These are phyloP conservation scores for Hymenoscyphus albidus DNA, from an alignment of 2,329 filamentous ascomycete genomes.

Conservation along the genomic window DNA sequence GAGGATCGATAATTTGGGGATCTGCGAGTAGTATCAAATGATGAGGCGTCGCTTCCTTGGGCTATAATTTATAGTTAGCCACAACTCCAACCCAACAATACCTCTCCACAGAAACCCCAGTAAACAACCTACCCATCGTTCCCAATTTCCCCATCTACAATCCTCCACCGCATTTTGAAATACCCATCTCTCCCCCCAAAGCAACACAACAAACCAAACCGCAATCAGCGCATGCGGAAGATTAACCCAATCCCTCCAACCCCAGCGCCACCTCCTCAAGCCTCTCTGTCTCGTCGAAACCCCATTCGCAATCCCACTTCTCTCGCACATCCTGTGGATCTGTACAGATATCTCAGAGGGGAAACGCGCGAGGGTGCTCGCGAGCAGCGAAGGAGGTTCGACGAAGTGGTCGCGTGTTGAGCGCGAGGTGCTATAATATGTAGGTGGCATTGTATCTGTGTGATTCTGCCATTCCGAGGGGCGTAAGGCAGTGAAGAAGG, in stretches of 20 bases:
- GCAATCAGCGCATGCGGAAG: constrained; percentile 65
- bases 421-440: constrained; percentile 22
- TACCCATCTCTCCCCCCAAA: constrained; percentile 80
- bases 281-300: constrained; percentile 18
- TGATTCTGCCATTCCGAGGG: constrained; percentile 19
- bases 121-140: constrained; percentile 70
- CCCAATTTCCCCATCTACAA: constrained; percentile 86
- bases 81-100: not conserved
- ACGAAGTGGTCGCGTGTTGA: constrained; percentile 29
- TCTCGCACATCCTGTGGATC: constrained; percentile 27
- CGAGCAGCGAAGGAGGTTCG: constrained; percentile 28
- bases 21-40: constrained; percentile 66
- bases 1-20: constrained; percentile 70
- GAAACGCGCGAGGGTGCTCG: constrained; percentile 25
- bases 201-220: constrained; percentile 72
- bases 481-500: not conserved
- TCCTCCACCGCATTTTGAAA: constrained; percentile 66
- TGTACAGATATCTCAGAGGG: constrained; percentile 24
- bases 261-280: constrained; percentile 41
- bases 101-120: constrained; percentile 3
- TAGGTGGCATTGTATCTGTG: constrained; percentile 21
- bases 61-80: constrained; percentile 47
- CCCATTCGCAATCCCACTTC: constrained; percentile 8
- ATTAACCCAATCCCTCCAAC: constrained; percentile 50
- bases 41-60: constrained; percentile 72